Evolutionary conservation across 495 filamentous ascomycete genomes (phyloP).

Genomic region (Xylaria intraflava): DNA sequence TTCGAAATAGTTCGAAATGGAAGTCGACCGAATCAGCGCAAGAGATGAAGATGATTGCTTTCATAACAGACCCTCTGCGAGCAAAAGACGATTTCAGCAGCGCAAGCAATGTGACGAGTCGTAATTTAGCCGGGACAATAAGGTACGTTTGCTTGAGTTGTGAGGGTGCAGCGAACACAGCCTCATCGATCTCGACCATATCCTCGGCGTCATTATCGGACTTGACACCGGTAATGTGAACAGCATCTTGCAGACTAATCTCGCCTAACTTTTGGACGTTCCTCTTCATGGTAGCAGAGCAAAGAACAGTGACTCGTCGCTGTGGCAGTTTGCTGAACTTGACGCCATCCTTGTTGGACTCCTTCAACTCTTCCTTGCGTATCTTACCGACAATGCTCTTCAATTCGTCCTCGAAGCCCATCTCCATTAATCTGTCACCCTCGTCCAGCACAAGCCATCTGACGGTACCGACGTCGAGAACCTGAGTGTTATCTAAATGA

Average conservation of each 20-base stretch:
- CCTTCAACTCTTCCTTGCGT: slow-evolving; percentile 40
- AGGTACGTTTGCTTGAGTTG: slow-evolving; percentile 89
- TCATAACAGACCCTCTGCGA: slow-evolving; percentile 81
- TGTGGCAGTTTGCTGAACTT: slow-evolving; percentile 55
- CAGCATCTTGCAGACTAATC: slow-evolving; percentile 88
- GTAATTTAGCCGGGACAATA: slow-evolving; percentile 79
- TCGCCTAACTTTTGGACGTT: slow-evolving; percentile 86
- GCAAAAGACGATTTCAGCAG: slow-evolving; percentile 80
- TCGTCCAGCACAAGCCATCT: slow-evolving; percentile 93
- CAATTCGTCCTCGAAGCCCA: slow-evolving; percentile 88
- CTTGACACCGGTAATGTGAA: slow-evolving; percentile 71
- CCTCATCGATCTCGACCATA: slow-evolving; percentile 42
- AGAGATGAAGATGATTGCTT: slow-evolving; percentile 91
- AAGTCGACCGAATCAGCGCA: slow-evolving; percentile 97
- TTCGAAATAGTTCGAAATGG: slow-evolving; percentile 82
- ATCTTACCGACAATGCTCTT: slow-evolving; percentile 75
- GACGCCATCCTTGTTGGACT: slow-evolving; percentile 35
- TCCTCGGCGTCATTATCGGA: slow-evolving; percentile 40
- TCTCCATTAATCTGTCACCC: slow-evolving; percentile 91
- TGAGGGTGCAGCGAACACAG: slow-evolving; percentile 73
- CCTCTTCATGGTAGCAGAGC: slow-evolving; percentile 96
- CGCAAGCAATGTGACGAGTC: slow-evolving; percentile 78
- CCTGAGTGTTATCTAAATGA: slow-evolving; percentile 86
- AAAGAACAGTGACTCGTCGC: slow-evolving; percentile 79
- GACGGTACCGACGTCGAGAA: slow-evolving; percentile 78